These are phyloP conservation scores for Hymenoscyphus fructigenus DNA, from an alignment of 2,329 filamentous ascomycete genomes.

Conservation along the genomic window DNA sequence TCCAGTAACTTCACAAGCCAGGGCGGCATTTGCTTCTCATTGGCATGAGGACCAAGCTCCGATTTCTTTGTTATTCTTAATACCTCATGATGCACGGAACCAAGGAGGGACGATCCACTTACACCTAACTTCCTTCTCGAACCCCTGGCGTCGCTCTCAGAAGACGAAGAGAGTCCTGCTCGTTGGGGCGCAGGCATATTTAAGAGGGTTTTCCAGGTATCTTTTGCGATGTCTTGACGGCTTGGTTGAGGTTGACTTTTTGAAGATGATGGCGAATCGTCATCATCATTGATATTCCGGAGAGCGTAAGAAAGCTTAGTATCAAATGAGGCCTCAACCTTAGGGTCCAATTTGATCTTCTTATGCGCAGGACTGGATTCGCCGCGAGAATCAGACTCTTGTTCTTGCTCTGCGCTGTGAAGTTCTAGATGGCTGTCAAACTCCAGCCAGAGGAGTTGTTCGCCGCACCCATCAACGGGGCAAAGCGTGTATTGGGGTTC, in stretches of 20 bases:
- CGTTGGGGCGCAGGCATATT: constrained; percentile 32
- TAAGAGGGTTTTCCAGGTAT: constrained; percentile 35
- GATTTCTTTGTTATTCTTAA: constrained; percentile 40
- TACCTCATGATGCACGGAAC: constrained; percentile 17
- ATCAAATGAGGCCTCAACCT: constrained; percentile 23
- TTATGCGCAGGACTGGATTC: constrained; percentile 16
- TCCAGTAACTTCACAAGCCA: constrained; percentile 62
- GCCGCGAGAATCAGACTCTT: constrained; percentile 18
- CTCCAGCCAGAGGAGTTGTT: constrained; percentile 52
- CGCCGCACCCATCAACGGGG: constrained; percentile 57
- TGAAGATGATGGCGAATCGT: constrained; percentile 8
- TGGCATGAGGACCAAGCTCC: constrained; percentile 69
- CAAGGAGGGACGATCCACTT: constrained; percentile 23
- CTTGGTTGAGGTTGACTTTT: constrained; percentile 14
- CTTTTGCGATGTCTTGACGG: constrained; percentile 27
- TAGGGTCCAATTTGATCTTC: constrained; percentile 21
- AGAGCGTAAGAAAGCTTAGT: constrained; percentile 30
- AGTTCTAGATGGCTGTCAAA: constrained; percentile 60
- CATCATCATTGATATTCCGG: constrained; percentile 25
- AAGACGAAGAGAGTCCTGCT: constrained; percentile 8
- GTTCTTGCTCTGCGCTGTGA: constrained; percentile 41
- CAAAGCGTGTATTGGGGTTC: constrained; percentile 51
- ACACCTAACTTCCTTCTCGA: constrained; percentile 36
- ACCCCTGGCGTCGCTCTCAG: constrained; percentile 8
- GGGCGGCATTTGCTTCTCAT: constrained; percentile 72